Base-by-base conservation (phyloP, 2,329 filamentous ascomycete genomes). In the Chaetomium sp. region DNA sequence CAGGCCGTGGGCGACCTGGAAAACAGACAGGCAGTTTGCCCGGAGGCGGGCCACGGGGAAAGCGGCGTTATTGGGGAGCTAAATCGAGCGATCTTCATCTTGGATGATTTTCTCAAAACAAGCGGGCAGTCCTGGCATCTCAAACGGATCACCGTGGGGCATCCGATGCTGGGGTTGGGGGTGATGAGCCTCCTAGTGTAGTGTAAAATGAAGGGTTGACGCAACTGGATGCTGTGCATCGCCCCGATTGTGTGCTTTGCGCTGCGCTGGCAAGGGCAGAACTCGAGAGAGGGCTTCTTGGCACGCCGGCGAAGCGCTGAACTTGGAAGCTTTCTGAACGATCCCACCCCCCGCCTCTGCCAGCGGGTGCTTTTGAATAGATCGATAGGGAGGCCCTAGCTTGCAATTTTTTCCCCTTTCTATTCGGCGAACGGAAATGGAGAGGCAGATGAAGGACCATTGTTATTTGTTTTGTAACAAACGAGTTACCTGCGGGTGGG, bases 11-110 rank as follows among this genome's bases (percentile, higher is more conserved):
- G 46, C 38, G 45, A 41, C n/a, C 19, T 12, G 46, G 14, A 44
- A 45, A n/a, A 43, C n/a, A 38, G 12, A 37, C 34, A 6, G 34
- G 36, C 6, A 11, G n/a, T 19, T n/a, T 9, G 11, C 47, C 12
- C 9, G 37, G 12, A 41, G 9, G 49, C 10, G 27, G 34, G 14
- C 5, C 11, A 55, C 57, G 47, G 53, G 47, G n/a, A n/a, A n/a
- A n/a, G n/a, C n/a, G n/a, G n/a, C n/a, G n/a, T n/a, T n/a, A n/a
- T n/a, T n/a, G n/a, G n/a, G 27, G 49, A 56, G 56, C 53, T 45
- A 62, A 57, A 60, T 32, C 61, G 50, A 55, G 53, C 61, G 47
- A 55, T 55, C 47, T 51, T 54, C 46, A 32, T n/a, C 40, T 35
- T 49, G 34, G 10, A 27, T 27, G 19, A 27, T 27, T 27, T 27